Base-by-base conservation (phyloP, 2,329 filamentous ascomycete genomes). In the Penicillium sumatraense region DNA sequence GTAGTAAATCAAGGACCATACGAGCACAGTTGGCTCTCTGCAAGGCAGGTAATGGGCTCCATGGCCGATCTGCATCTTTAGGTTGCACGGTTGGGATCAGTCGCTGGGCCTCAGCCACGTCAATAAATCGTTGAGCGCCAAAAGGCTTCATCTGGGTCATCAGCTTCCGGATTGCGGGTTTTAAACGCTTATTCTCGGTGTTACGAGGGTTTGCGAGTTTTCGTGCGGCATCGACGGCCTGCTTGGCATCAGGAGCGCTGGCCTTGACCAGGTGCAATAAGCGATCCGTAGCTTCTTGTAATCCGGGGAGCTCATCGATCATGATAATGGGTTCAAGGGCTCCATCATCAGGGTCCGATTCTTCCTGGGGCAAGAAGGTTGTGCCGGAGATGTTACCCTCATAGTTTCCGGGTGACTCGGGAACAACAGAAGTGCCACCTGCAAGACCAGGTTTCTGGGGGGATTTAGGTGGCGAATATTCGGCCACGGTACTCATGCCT, bases 1-100 rank as follows among this genome's bases (percentile, higher is more conserved):
- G 65, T 5, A 78, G 63, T 21, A 80, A 57, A 16, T 75, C 71
- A 13, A 71, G 64, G 3, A 78, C 77, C 33, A 82, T 63, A 6
- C 63, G 64, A 20, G 72, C 69, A 54, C 70, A 74, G 60, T 82
- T 82, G 11, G 77, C 75, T 31, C 72, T 68, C 52, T 79, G 68
- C 5, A 82, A 53, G 18, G 79, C 63, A 3, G 72, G 66, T 38
- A 71, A 69, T 9, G 72, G 74, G 8, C 64, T 69, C 64, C 73
- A 78, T 14, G 57, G 13, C 41, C 61, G 46, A 51, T 56, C 45
- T 14, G 52, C 45, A 5, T 58, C 57, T 13, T 61, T 57, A 3
- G 66, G 47, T 20, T 64, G 31, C n/a, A 62, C 58, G 1, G 66
- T 63, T 11, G 68, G 63, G 13, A 80, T 58, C 40, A 68, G 61